Conservation (phyloP, 2,329 filamentous ascomycete species). For the Ceratocystis colombiana region DNA sequence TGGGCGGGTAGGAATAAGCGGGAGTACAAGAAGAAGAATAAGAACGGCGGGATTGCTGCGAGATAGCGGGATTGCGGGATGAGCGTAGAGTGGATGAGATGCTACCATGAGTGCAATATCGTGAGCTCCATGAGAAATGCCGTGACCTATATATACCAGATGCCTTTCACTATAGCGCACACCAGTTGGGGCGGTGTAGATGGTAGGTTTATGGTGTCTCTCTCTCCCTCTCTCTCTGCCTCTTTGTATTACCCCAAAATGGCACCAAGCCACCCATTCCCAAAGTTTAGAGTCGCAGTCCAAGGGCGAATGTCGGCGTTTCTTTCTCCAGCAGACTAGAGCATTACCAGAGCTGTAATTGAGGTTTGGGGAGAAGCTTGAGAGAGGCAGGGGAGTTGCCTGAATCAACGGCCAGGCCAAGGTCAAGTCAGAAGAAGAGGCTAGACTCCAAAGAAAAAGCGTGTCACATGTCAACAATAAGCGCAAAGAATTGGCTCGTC, state of each 20-base stretch:
- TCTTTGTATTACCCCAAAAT: background rate
- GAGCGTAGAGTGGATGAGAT: background rate
- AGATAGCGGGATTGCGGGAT: background rate
- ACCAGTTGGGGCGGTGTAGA: background rate
- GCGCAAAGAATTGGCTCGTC: background rate
- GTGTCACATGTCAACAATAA: conserved; percentile 5
- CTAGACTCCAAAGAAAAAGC: background rate
- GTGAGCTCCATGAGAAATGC: background rate
- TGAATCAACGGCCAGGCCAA: background rate
- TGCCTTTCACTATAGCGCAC: background rate
- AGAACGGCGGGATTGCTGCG: background rate
- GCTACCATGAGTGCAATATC: background rate
- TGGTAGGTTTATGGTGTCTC: background rate
- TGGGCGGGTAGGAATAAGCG: background rate
- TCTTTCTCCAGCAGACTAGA: conserved; percentile 7
- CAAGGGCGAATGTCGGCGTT: conserved; percentile 16
- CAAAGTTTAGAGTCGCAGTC: conserved; percentile 1
- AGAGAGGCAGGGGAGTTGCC: background rate
- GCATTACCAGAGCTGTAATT: background rate
- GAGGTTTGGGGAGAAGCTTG: background rate
- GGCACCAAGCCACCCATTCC: background rate
- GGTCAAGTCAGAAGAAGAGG: background rate
- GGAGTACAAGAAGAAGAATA: background rate
- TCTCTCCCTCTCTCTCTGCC: background rate
- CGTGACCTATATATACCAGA: background rate